Base-by-base conservation (phyloP, 164 flowering plant genomes). In the Berberis vulgaris region DNA sequence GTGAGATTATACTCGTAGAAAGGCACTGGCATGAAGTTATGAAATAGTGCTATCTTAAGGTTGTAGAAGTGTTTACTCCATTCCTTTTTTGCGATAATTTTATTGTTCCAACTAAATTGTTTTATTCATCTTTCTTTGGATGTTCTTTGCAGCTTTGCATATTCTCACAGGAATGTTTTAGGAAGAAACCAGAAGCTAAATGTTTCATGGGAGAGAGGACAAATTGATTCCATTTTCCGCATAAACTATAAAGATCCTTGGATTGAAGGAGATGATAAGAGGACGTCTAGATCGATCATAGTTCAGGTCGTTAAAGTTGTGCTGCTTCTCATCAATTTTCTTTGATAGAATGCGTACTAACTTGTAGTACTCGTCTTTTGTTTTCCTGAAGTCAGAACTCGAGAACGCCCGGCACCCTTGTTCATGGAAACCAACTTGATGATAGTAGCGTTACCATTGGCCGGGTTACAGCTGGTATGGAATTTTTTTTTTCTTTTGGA, bases 181-280 rank as follows among this genome's bases (percentile, higher is more conserved):
- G 99, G 97, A 62, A 80, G 87, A 73, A 95, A 95, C 75, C 93
- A 95, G 65, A 95, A 95, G 67, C 82, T 95, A 45, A 92, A 95
- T 80, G 72, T 95, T 45, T 91, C 99, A 58, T 59, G 87, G 42
- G 97, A 95, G 78, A 91, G 94, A 72, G 99, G 99, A 43, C 99
- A 95, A 72, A 75, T 91, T 65, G 99, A 91, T 67, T 89, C 97
- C 38, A 82, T 86, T 67, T 95, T 87, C 67, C 91, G 97, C 55
- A 68, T 95, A 56, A 91, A 87, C 73, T 87, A 87, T 70, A 91
- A 85, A 39, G 99, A 87, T 71, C 99, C 97, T 46, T 95, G 99
- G 99, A 86, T 95, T 80, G 89, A 89, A 78, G 97, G 97, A 67
- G 99, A 95, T 83, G 99, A 95, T 72, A 95, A 89, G 70, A 77